Evolutionary conservation across 225 moss, liverwort and hornwort species (phyloP).

Genomic region (Takakia lepidozioides): DNA sequence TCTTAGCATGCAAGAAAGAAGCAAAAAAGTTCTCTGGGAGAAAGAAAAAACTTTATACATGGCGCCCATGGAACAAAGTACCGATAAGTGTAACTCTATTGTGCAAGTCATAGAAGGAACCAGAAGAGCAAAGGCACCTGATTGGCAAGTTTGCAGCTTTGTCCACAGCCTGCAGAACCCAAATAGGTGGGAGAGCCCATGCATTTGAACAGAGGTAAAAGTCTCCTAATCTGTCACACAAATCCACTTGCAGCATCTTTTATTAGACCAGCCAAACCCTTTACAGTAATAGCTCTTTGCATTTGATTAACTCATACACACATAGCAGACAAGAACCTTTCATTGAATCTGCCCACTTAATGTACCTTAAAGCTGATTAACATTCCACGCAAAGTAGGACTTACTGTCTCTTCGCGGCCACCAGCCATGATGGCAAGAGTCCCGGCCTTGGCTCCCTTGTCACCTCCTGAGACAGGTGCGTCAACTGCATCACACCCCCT

Average conservation of each 20-base stretch:
- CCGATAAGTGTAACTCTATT: too few species aligned
- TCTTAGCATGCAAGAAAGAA: too few species aligned
- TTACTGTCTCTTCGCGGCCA: slow-evolving; percentile 59
- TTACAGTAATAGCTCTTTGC: background rate
- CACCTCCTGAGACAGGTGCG: slow-evolving; percentile 95
- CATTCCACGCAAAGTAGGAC: too few species aligned
- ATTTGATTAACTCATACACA: slow-evolving; percentile 3
- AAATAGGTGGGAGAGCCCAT: slow-evolving; percentile 71
- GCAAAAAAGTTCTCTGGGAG: too few species aligned
- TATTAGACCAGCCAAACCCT: too few species aligned
- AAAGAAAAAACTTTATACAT: too few species aligned
- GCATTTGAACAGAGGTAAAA: slow-evolving; percentile 74
- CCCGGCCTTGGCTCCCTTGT: slow-evolving; percentile 94
- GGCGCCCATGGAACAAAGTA: too few species aligned
- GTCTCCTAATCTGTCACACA: slow-evolving; percentile 42
- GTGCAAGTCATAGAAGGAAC: too few species aligned
- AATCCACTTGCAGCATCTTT: too few species aligned
- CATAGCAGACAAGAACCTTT: background rate
- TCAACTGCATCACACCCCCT: slow-evolving; percentile 93
- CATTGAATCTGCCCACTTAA: background rate
- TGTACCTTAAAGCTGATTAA: too few species aligned
- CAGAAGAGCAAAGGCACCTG: slow-evolving; percentile 35
- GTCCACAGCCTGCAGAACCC: slow-evolving; percentile 83
- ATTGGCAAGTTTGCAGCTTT: slow-evolving; percentile 96
- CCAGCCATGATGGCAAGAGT: slow-evolving; percentile 93